Conservation (phyloP, 495 filamentous ascomycete genomes). For the Lasiosphaeria miniovina region DNA sequence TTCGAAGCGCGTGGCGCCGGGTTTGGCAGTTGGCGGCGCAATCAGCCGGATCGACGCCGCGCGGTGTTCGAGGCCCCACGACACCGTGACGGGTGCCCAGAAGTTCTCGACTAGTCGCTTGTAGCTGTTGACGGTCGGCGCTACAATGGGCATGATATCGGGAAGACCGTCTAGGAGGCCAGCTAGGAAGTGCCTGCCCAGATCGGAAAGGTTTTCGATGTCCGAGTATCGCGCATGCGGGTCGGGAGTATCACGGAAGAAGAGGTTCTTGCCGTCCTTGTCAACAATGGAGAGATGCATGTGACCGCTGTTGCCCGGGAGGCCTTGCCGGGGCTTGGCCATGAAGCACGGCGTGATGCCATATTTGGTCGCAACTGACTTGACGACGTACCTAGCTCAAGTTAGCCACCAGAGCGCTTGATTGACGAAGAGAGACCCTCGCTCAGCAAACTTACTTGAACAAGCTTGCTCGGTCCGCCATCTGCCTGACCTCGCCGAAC, state of each 20-base stretch:
- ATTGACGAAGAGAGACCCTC: too few species aligned
- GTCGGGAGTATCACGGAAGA: conserved; percentile 69
- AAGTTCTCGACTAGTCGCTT: conserved; percentile 98
- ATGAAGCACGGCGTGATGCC: conserved; percentile 97
- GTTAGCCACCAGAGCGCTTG: too few species aligned
- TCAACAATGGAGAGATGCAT: conserved; percentile 87
- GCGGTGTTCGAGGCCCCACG: conserved; percentile 94
- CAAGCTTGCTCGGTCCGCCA: conserved; percentile 86
- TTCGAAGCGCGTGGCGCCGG: conserved; percentile 87
- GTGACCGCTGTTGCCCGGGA: conserved; percentile 92
- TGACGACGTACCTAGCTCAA: conserved; percentile 62
- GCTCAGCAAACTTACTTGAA: conserved; percentile 67
- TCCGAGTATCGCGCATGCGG: conserved; percentile 68
- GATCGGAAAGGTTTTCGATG: conserved; percentile 73
- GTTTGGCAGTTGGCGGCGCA: conserved; percentile 74
- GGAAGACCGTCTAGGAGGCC: conserved; percentile 85
- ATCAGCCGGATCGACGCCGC: conserved; percentile 89
- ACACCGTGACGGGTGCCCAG: conserved; percentile 96
- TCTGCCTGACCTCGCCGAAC: conserved; percentile 75
- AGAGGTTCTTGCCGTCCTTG: conserved; percentile 69
- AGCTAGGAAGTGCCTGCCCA: conserved; percentile 91
- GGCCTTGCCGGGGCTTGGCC: conserved; percentile 89
- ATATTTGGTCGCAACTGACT: conserved; percentile 76
- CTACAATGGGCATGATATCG: conserved; percentile 92
- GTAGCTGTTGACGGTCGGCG: conserved; percentile 94